Evolutionary conservation across 768 basidiomycete genomes (phyloP), one percentile per base, ranked within the genome.

Genomic region (Termitomyces sp.): DNA sequence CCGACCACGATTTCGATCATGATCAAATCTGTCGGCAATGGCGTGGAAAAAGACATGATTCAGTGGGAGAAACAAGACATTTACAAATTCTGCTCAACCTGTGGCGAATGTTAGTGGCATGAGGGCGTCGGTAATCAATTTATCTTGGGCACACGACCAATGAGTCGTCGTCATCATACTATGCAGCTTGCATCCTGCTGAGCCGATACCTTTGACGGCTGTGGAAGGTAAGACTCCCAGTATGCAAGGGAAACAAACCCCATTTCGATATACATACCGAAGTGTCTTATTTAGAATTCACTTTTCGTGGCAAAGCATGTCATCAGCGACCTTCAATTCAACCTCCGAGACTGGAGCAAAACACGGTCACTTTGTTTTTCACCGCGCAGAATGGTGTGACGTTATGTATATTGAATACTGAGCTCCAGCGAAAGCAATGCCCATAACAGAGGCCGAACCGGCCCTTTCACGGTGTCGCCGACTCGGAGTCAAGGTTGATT

Each of bases 381-480:
- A 9, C 50, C 50, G 50, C n/a, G n/a, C 4, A 26, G 6, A 50
- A 50, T 50, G 49, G 49, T 13, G 20, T 23, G 33, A 36, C 50
- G 33, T 51, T 51, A 23, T 23, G 23, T 2, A 14, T 20, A 51
- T 51, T 51, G 50, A 50, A 50, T 50, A 35, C 35, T 50, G 50
- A 50, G n/a, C 13, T 36, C 50, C 50, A 51, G 50, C 50, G 50
- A 51, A 51, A 51, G 50, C 33, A 51, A 51, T 51, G 20, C 35
- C 35, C 50, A 51, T 51, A 51, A 36, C 33, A 36, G 35, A 51
- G 50, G 35, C 23, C 14, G 20, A 51, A 35, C 35, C 20, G n/a
- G 20, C 13, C 20, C 50, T 51, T 36, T 50, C 33, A 33, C 32
- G 50, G 50, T 23, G 12, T 23, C 33, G 9, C 50, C 50, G 50